phyloP scores from a whole-genome alignment of 257 asterid genomes.

The Solanum neorickii region DNA sequence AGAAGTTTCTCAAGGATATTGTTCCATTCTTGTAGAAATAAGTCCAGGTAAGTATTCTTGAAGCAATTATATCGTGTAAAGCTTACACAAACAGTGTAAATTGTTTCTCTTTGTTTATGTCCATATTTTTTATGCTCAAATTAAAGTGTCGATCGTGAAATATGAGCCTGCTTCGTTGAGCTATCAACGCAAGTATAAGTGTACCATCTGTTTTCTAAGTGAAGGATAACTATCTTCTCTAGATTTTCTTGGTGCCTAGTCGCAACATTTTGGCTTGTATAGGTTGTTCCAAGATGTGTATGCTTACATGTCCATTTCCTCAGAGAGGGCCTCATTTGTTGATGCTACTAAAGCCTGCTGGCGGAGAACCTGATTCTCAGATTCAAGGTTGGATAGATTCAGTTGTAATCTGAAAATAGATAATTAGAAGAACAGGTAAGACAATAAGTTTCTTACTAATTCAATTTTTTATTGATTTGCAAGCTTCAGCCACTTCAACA shows the following conservation, averaged over 20 bases:
- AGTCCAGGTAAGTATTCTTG: not conserved
- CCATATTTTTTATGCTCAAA: not conserved
- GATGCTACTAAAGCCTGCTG: conserved; percentile 84
- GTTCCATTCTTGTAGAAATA: not conserved
- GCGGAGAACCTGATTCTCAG: conserved; percentile 88
- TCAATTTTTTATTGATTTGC: not conserved
- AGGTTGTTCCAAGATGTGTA: conserved; percentile 1
- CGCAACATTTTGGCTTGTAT: not conserved
- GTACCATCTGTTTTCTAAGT: not conserved
- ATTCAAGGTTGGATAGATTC: conserved; percentile 73
- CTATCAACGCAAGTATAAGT: not conserved
- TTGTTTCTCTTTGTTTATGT: not conserved
- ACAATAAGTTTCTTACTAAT: not conserved
- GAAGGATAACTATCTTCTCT: not conserved
- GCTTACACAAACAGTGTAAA: not conserved
- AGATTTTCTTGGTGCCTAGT: not conserved
- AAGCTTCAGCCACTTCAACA: not conserved
- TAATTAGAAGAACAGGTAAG: conserved; percentile 10
- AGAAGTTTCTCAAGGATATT: not conserved
- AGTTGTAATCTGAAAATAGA: conserved; percentile 49
- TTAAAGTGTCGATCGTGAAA: not conserved
- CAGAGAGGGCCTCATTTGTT: conserved; percentile 53
- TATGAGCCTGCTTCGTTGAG: not conserved
- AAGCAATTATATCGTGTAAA: not conserved
- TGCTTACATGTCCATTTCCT: conserved; percentile 71